Base-by-base conservation (phyloP, 257 asterid genomes). In the Capsicum rhomboideum region DNA sequence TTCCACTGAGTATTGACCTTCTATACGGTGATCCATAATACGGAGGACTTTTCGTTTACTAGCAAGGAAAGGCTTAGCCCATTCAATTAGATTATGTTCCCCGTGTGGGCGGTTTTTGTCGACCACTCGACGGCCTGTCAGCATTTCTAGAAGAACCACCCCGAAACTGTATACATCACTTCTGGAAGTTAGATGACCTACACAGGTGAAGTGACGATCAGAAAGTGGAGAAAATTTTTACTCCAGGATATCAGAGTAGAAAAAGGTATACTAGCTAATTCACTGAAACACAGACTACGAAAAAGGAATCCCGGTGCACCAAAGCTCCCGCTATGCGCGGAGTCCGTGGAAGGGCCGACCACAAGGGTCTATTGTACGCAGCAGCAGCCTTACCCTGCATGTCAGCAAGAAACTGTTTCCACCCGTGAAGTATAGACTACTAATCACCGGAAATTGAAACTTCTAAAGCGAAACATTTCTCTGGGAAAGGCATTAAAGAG, bases 161-260 rank as follows among this genome's bases (percentile, higher is more conserved):
- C 92, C 92, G 1, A 87, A 89, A 86, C 92, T 88, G 66, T 87
- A 89, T 44, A 89, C 83, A 7, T 89, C 92, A 67, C 92, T 89
- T 63, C 85, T 86, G n/a, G 89, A 28, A 21, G 92, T 87, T 83
- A 89, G 71, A 61, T 88, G 92, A 16, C 92, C 92, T 89, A 79
- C 87, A 84, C 44, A 49, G 6, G 81, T 26, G 81, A 50, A 10
- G 59, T 26, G 56, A 75, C 26, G 26, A 56, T 86, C 61, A 86
- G 64, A 77, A 81, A 4, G 14, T 29, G 26, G 8, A 6, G 29
- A 72, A 49, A 63, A 4, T 0, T 0, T 23, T 23, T 23, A n/a
- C 55, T 31, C 44, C 52, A 0, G 23, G 8, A 67, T 8, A 17
- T 34, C 49, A 67, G 77, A 34, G 77, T 42, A 34, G 49, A 67